Percentiles rank a stretch among this genome's conserved stretches.
These are phyloP conservation scores for Cutaneotrichosporon sp. DNA, from an alignment of 1,284 basidiomycete genomes.

Conservation along the genomic window DNA sequence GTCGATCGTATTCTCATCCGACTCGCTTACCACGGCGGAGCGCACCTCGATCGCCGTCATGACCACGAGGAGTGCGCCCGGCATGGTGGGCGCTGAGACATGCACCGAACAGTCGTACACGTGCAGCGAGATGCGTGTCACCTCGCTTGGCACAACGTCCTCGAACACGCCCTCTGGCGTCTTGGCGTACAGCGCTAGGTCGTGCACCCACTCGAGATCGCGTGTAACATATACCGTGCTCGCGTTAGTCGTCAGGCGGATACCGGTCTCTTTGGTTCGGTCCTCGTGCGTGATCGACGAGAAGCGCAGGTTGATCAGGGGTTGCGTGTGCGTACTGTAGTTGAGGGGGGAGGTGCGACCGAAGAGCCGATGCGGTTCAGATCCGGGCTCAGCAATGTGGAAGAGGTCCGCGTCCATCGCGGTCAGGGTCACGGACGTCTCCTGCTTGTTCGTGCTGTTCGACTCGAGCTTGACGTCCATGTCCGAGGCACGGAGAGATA, in stretches of 20 bases:
- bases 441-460: slow-evolving; percentile 60
- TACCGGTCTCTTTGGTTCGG: slow-evolving; percentile 72
- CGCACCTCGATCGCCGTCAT: slow-evolving; percentile 66
- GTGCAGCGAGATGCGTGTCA: slow-evolving; percentile 68
- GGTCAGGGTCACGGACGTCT: slow-evolving; percentile 65
- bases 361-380: slow-evolving; percentile 26
- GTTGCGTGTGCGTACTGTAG: slow-evolving; percentile 37
- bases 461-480: slow-evolving; percentile 66
- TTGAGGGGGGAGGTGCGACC: slow-evolving; percentile 41
- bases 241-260: slow-evolving; percentile 66
- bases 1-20: slow-evolving; percentile 60
- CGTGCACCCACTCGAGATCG: slow-evolving; percentile 65
- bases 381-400: slow-evolving; percentile 20
- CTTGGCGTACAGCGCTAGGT: slow-evolving; percentile 69
- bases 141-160: slow-evolving; percentile 84
- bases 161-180: slow-evolving; percentile 93
- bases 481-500: slow-evolving; percentile 59
- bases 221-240: slow-evolving; percentile 66
- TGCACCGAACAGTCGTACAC: slow-evolving; percentile 70
- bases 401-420: slow-evolving; percentile 63
- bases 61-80: slow-evolving; percentile 66
- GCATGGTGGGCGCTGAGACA: slow-evolving; percentile 61
- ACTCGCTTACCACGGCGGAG: slow-evolving; percentile 69
- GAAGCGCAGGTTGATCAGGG: slow-evolving; percentile 65
- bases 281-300: slow-evolving; percentile 66